These are phyloP conservation scores for Tremellales sp. DNA, from an alignment of 1,284 basidiomycete genomes.

Conservation along the genomic window DNA sequence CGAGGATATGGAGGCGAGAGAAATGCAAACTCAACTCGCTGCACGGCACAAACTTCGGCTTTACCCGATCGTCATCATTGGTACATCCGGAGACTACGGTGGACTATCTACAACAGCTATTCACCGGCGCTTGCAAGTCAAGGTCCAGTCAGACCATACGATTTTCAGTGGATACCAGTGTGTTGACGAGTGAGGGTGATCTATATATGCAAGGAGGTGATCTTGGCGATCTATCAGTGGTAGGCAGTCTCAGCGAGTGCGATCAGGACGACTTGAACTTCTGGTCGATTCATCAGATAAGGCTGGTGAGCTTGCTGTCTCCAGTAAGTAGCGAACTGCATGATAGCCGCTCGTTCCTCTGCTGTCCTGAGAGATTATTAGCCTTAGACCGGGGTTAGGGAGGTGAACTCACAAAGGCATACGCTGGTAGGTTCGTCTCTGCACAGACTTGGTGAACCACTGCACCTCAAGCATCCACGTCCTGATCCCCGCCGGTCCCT, in stretches of 20 bases:
- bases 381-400: neutral
- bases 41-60: no score
- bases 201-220: no score
- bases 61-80: no score
- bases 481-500: constrained; percentile 20
- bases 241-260: constrained; percentile 19
- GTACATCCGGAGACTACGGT: no score
- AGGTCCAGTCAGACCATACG: no score
- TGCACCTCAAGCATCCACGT: constrained; percentile 36
- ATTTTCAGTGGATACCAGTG: no score
- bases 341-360: constrained; percentile 19
- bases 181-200: no score
- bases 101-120: no score
- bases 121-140: no score
- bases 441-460: constrained; percentile 17
- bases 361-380: constrained; percentile 12
- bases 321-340: constrained; percentile 31
- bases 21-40: no score
- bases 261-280: constrained; percentile 36
- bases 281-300: constrained; percentile 32
- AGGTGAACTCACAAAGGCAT: constrained; percentile 23
- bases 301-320: constrained; percentile 22
- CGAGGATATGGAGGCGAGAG: no score
- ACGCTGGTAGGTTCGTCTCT: constrained; percentile 24
- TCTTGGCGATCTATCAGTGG: no score